A percentile compares a stretch with the other conserved stretches of the same genome.
Evolutionary conservation across 495 filamentous ascomycete genomes (phyloP).

Genomic region (Penicillium manginii): DNA sequence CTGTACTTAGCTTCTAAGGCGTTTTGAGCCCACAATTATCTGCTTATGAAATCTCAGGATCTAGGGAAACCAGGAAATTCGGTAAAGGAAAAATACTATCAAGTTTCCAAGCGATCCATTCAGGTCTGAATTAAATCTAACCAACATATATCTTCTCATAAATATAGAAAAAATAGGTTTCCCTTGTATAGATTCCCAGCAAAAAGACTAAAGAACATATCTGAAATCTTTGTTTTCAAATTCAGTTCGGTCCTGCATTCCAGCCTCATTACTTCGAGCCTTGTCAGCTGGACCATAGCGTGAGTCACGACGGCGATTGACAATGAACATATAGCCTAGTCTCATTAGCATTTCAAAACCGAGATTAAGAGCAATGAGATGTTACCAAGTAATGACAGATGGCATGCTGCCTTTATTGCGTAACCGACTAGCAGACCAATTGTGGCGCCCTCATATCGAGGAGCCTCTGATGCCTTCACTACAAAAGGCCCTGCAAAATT

Average conservation of each 20-base stretch:
- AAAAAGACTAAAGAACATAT: conserved; percentile 9
- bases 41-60: too few relatives aligned
- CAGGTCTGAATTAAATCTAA: too few relatives aligned
- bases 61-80: too few relatives aligned
- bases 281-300: conserved; percentile 15
- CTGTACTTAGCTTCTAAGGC: too few relatives aligned
- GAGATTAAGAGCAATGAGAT: background rate
- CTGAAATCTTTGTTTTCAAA: conserved; percentile 18
- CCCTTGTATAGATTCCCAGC: background rate
- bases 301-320: conserved; percentile 13
- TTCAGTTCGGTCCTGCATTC: conserved; percentile 9
- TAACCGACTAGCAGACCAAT: conserved; percentile 14
- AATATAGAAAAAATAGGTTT: too few relatives aligned
- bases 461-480: conserved; percentile 8
- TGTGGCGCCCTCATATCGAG: conserved; percentile 9
- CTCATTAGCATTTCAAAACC: background rate
- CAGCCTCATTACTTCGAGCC: conserved; percentile 12
- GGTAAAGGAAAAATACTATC: too few relatives aligned
- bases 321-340: conserved; percentile 8
- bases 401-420: conserved; percentile 10
- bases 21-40: too few relatives aligned
- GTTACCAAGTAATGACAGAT: conserved; percentile 7
- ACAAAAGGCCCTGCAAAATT: conserved; percentile 15
- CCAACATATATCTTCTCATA: too few relatives aligned
- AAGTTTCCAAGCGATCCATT: too few relatives aligned